These are phyloP conservation scores for Cucurbitaria berberidis DNA, from an alignment of 2,329 filamentous ascomycete species.

Conservation along the genomic window DNA sequence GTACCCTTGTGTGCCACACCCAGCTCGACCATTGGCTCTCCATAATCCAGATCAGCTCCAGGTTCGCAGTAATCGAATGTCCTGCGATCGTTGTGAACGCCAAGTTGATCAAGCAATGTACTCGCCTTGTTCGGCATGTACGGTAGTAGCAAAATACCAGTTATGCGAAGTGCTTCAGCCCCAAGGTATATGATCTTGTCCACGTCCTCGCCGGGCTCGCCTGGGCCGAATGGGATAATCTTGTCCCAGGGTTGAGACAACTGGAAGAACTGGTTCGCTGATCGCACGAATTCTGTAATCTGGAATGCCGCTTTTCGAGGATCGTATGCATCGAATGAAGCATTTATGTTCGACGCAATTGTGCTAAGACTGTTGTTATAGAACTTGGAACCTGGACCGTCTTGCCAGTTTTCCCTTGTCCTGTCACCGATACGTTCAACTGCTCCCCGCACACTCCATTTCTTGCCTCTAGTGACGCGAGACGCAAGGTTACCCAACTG, in stretches of 20 bases:
- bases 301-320: slow-evolving; percentile 34
- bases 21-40: slow-evolving; percentile 53
- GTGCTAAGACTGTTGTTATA: slow-evolving; percentile 49
- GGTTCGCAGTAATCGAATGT: slow-evolving; percentile 67
- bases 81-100: slow-evolving; percentile 69
- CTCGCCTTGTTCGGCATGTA: slow-evolving; percentile 83
- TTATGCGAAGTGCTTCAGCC: slow-evolving; percentile 78
- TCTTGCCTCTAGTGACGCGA: slow-evolving; percentile 70
- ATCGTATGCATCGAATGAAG: slow-evolving; percentile 35
- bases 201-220: slow-evolving; percentile 42
- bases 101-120: slow-evolving; percentile 76
- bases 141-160: slow-evolving; percentile 85
- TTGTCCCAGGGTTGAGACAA: slow-evolving; percentile 72
- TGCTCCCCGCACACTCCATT: slow-evolving; percentile 70
- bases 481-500: slow-evolving; percentile 81
- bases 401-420: slow-evolving; percentile 36
- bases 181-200: slow-evolving; percentile 67
- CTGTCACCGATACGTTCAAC: slow-evolving; percentile 52
- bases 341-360: slow-evolving; percentile 28
- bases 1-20: slow-evolving; percentile 54
- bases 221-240: slow-evolving; percentile 45
- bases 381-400: slow-evolving; percentile 36
- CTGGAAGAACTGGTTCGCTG: slow-evolving; percentile 69
- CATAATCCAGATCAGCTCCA: slow-evolving; percentile 74
- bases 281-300: slow-evolving; percentile 37